Base-by-base conservation (phyloP, 129 eudicot genomes). In the Ambrosia trifida region DNA sequence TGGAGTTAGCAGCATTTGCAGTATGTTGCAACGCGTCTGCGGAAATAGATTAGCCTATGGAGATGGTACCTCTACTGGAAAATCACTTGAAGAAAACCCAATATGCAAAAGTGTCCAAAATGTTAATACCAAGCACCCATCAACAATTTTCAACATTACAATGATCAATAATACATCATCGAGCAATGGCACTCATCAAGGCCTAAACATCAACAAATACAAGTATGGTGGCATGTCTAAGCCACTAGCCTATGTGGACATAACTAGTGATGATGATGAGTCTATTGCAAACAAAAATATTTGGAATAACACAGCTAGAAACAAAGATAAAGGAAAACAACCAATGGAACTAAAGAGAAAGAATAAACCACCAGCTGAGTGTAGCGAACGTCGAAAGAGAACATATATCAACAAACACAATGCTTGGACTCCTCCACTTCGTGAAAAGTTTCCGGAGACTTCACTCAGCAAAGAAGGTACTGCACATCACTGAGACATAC, bases 401-500 rank as follows among this genome's bases (percentile, higher is more conserved):
- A 74, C 38, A 52, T 8, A 41, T 13, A 52, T 5, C 11, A 66
- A 65, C 36, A 4, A 13, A 18, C 66, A 59, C 14, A 41, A 44
- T 56, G 52, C 19, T 54, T 75, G 79, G 79, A 66, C 68, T 10
- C 28, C 33, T 19, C 17, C 14, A 20, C 68, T 75, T 66, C 30
- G 44, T 41, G 45, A 16, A 57, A 67, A 66, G 65, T 59, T 31
- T 66, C 7, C 41, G 28, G 59, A 65, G 38, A 66, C 11, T 30
- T 2, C 24, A 43, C 68, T 54, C 20, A 35, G 44, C 47, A 54
- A 17, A 32, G 12, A 61, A 72, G 65, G 76, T 72, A 56, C 2
- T 40, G 54, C 56, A 24, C 5, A 38, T 70, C 64, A 18, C 33
- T 40, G 5, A 8, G 31, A 19, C 24, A 12, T 46, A 70, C 11